Conservation (phyloP, 441 rosid genomes). For the Adansonia gregorii region DNA sequence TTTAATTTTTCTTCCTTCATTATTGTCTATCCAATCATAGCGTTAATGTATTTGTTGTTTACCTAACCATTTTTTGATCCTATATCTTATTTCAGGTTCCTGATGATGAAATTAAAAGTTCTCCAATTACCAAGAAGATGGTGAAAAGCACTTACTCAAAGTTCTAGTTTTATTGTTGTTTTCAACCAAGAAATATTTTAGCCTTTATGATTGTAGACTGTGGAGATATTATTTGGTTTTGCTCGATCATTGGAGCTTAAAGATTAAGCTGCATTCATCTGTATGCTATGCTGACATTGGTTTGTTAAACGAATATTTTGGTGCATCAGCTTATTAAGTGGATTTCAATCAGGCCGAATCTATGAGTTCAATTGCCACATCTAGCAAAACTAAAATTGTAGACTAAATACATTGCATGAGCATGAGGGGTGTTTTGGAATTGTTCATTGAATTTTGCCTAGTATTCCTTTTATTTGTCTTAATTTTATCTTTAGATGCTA, state of each 20-base stretch:
- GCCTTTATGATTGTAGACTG: not conserved
- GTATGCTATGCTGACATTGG: not conserved
- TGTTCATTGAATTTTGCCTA: not conserved
- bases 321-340: not conserved
- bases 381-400: not conserved
- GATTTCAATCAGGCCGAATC: not conserved
- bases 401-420: not conserved
- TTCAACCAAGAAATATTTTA: not conserved
- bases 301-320: not conserved
- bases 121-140: slow-evolving; percentile 69
- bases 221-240: not conserved
- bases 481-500: not conserved
- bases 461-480: not conserved
- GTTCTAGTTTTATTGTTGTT: not conserved
- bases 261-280: not conserved
- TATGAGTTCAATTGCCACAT: not conserved
- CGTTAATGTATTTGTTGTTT: not conserved
- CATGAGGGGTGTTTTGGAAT: not conserved
- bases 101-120: slow-evolving; percentile 41
- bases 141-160: slow-evolving; percentile 39
- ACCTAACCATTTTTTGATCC: not conserved
- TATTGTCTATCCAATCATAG: too few relatives aligned
- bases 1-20: too few relatives aligned
- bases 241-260: not conserved
- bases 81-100: slow-evolving; percentile 44